Base-by-base conservation (phyloP, 768 basidiomycete species). In the Boletus vermiculosoides region DNA sequence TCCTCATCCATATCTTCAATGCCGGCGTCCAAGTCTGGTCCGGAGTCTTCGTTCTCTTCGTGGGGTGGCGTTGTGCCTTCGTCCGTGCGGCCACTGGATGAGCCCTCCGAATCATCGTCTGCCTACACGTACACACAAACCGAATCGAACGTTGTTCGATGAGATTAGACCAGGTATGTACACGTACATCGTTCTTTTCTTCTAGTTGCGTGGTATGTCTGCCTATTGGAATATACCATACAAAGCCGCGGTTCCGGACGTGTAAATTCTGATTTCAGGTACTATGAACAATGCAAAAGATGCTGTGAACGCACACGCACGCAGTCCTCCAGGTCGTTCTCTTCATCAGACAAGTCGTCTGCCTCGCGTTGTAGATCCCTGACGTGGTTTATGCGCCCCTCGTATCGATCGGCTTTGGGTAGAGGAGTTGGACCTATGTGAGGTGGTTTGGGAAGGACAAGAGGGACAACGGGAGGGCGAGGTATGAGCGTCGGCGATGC, bases 301-400 rank as follows among this genome's bases (percentile, higher is more conserved):
- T 31, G n/a, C 18, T 31, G 41, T 25, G 33, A 23, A 33, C 31
- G 33, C 9, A 15, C 31, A 74, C 82, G 60, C 65, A 88, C 90
- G 61, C 83, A 76, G 44, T 88, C 87, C 56, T 92, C 90, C n/a
- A 92, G 67, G 63, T 92, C 88, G 50, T 78, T 82, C 72, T 92
- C 91, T 68, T 92, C 91, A 55, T 92, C 91, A 56, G 88, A 91
- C 58, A 93, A 72, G 64, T 93, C 89, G 47, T 90, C 88, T 78
- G 90, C 87, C 69, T 93, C 90, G 40, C 83, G 81, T 58, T 83
- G 80, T 31, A 91, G 68, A 69, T 92, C 86, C 23, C 91, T 82
- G 41, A 80, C 76, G 33, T 80, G 77, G 63, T 84, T 86, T 61
- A 90, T 71, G 44, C 82, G 79, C 2, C 79, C 81, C 62, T 85